Base-by-base conservation (phyloP, 2,329 filamentous ascomycete species). In the Fusarium continuum region DNA sequence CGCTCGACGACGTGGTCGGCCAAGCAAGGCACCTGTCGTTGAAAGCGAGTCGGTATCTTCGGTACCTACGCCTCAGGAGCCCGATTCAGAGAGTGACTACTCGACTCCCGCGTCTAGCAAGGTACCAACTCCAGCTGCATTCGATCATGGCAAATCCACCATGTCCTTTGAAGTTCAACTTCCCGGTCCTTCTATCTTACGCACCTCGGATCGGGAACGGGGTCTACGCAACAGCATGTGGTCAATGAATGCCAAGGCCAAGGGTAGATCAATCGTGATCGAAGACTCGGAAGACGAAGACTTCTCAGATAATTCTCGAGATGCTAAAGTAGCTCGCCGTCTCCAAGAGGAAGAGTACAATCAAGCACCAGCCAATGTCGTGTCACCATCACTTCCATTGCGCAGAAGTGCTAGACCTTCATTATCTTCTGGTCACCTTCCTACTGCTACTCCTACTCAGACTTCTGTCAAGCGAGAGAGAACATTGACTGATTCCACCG, bases 241-340 rank as follows among this genome's bases (percentile, higher is more conserved):
- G 59, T 78, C 83, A 3, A 72, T 86, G 68, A 76, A 75, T 10
- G n/a, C 77, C 76, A 82, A 61, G 72, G 76, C 48, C 83, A 85
- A 73, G 74, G 79, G 43, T 59, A 77, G 50, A 71, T 78, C 26
- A 9, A 50, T 32, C 4, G 75, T 80, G 74, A 83, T 59, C 72
- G 74, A 78, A 2, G 77, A 80, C 9, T 76, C 76, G 2, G 75
- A 78, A n/a, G 73, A 79, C 3, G 75, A 77, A 0, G 72, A 72
- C 25, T 54, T 69, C 38, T 63, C 59, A 3, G 70, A 70, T 17
- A 31, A 60, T 6, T 71, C 67, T 10, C 61, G 65, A 13, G 72
- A 77, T 47, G 74, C 69, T 11, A 55, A 68, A 32, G 61, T 72
- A 22, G 78, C 78, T 34, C 74, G 74, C 19, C 73, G 69, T 8